Base-by-base conservation (phyloP, 1,139 yeast genomes). In the Saccharomyces hybrid region DNA sequence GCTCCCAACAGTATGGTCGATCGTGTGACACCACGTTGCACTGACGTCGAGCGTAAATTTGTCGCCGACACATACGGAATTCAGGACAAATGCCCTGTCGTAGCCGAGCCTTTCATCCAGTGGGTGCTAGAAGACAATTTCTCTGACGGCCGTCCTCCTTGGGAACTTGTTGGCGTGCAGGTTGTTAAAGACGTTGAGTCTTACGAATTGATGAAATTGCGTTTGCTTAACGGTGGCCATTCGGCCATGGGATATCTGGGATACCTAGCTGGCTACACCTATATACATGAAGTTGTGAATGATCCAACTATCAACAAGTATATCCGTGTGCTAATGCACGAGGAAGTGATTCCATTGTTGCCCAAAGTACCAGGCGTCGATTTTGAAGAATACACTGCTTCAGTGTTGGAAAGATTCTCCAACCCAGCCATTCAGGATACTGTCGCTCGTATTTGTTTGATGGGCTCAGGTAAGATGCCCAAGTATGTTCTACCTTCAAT, bases 181-280 rank as follows among this genome's bases (percentile, higher is more conserved):
- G 53, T 53, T 11, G 55, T 53, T 3, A 34, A 50, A 5, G 49
- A 53, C 23, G 55, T 53, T 2, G 55, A 26, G n/a, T 38, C 44
- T 13, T 38, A 38, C 3, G 44, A 38, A 38, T 16, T 38, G 44
- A 38, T 53, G 55, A 53, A 53, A 5, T 6, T 53, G 25, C 55
- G 55, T 47, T 23, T 53, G 13, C 49, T 53, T 25, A 53, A 53
- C 47, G 55, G 55, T 11, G 53, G 50, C 1, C 55, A 53, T 31
- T 53, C 55, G 6, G 55, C 32, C 5, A 53, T 53, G 53, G 55
- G 55, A 5, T 53, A 53, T 25, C 25, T 53, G 51, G 55, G 55
- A 16, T 53, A 46, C 25, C 25, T 53, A 27, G 53, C 55, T 9
- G 55, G 55, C 5, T 53, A 53, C 30, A 32, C 32, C 26, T 53